Evolutionary conservation across 345 rosid species (phyloP).

Genomic region (Corchorus olitorius): DNA sequence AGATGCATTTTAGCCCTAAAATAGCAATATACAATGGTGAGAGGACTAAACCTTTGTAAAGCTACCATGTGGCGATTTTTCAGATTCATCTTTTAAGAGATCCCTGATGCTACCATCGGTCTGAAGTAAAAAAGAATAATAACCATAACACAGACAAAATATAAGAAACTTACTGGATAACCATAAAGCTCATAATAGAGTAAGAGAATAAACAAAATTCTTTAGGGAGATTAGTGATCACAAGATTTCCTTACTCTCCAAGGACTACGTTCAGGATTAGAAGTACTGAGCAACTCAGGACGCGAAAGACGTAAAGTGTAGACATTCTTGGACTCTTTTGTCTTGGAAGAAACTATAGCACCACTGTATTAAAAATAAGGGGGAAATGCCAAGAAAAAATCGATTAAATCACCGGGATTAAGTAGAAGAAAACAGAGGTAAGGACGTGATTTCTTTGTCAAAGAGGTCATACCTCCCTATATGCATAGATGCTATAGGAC

Average conservation of each 20-base stretch:
- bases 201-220: not conserved
- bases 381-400: constrained; percentile 4
- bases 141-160: constrained; percentile 14
- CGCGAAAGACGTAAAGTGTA: constrained; percentile 49
- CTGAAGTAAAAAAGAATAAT: constrained; percentile 29
- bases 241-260: constrained; percentile 53
- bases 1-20: not conserved
- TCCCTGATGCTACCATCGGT: constrained; percentile 61
- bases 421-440: not conserved
- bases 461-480: constrained; percentile 47
- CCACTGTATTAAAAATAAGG: constrained; percentile 33
- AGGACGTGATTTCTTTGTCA: not conserved
- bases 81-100: constrained; percentile 53
- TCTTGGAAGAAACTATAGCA: constrained; percentile 69
- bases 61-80: constrained; percentile 56
- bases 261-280: constrained; percentile 33
- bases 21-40: not conserved
- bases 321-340: constrained; percentile 57
- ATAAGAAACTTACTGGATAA: not conserved
- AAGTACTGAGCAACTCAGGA: constrained; percentile 45
- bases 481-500: constrained; percentile 61
- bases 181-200: not conserved
- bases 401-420: not conserved
- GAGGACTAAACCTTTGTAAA: constrained; percentile 56
- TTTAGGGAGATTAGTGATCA: constrained; percentile 1